Evolutionary conservation across 441 rosid species (phyloP).

Genomic region (Aquilaria agallochum): DNA sequence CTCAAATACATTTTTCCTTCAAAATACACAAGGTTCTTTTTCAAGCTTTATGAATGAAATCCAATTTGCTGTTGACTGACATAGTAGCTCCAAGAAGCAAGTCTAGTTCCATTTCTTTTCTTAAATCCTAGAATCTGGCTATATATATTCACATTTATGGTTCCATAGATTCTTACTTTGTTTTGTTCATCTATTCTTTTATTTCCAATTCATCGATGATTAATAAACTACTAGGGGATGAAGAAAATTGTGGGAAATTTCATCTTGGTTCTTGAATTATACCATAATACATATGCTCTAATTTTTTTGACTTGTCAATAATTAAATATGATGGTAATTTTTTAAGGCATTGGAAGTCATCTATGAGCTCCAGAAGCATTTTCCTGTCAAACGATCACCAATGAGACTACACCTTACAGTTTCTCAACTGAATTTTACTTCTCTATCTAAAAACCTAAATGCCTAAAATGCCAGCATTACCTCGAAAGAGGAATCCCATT

Average conservation of each 20-base stretch:
- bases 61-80: constrained; percentile 90
- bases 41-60: constrained; percentile 77
- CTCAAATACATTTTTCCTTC: no score
- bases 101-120: constrained; percentile 20
- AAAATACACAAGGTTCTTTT: no score
- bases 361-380: constrained; percentile 90
- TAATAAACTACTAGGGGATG: neutral
- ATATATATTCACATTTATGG: no score
- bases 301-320: neutral
- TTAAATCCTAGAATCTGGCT: no score
- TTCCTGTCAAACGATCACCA: constrained; percentile 87
- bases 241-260: no score
- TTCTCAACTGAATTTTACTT: constrained; percentile 34
- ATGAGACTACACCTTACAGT: constrained; percentile 76
- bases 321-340: constrained; percentile 1
- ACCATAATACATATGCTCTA: no score
- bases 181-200: no score
- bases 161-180: no score
- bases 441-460: constrained; percentile 59
- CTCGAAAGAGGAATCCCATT: constrained; percentile 63
- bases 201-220: no score
- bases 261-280: neutral
- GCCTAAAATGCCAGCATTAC: constrained; percentile 56
- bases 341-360: constrained; percentile 89
- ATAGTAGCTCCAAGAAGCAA: constrained; percentile 94